A percentile compares a stretch with the other conserved stretches of the same genome.
These are phyloP conservation scores for Musa schizocarpa DNA, from an alignment of 176 grass and related monocot genomes.

Conservation along the genomic window DNA sequence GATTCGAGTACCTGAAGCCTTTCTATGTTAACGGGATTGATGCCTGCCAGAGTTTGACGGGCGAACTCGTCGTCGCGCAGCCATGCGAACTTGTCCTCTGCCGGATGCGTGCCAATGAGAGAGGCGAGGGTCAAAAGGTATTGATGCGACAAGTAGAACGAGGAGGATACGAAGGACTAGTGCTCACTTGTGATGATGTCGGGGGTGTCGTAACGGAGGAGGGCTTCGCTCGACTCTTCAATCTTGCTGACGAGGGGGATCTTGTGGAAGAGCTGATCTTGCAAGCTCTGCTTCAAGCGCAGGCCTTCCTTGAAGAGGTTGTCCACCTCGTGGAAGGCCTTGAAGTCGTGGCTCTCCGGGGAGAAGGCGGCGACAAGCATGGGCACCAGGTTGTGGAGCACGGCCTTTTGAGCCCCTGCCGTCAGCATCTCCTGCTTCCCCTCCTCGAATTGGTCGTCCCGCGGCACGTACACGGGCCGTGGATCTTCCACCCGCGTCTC, in stretches of 20 bases:
- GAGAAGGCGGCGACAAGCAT: constrained; percentile 46
- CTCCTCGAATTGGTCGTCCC: constrained; percentile 92
- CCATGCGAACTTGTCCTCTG: constrained; percentile 99
- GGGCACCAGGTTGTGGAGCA: constrained; percentile 91
- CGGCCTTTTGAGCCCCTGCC: constrained; percentile 48
- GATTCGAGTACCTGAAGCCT: constrained; percentile 52
- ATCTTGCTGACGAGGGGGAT: constrained; percentile 76
- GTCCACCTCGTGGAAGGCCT: constrained; percentile 85
- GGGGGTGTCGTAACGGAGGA: constrained; percentile 84
- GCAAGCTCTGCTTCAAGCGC: constrained; percentile 67
- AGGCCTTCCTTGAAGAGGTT: constrained; percentile 98
- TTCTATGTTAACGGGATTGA: constrained; percentile 86
- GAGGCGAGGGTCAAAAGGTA: background rate
- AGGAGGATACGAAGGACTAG: too few relatives aligned
- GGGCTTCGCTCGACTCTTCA: constrained; percentile 62
- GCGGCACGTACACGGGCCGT: constrained; percentile 53
- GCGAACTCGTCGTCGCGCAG: constrained; percentile 95
- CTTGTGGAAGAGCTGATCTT: constrained; percentile 83
- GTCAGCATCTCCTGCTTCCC: constrained; percentile 81
- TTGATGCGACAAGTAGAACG: background rate
- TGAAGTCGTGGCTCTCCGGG: constrained; percentile 63
- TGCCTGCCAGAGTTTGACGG: constrained; percentile 70
- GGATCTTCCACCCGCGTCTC: constrained; percentile 83
- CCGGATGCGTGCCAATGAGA: background rate
- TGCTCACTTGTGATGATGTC: constrained; percentile 80